Evolutionary conservation across 2,329 filamentous ascomycete genomes (phyloP), one percentile per base, ranked within the genome.

Genomic region (Graphilbum fragrans): DNA sequence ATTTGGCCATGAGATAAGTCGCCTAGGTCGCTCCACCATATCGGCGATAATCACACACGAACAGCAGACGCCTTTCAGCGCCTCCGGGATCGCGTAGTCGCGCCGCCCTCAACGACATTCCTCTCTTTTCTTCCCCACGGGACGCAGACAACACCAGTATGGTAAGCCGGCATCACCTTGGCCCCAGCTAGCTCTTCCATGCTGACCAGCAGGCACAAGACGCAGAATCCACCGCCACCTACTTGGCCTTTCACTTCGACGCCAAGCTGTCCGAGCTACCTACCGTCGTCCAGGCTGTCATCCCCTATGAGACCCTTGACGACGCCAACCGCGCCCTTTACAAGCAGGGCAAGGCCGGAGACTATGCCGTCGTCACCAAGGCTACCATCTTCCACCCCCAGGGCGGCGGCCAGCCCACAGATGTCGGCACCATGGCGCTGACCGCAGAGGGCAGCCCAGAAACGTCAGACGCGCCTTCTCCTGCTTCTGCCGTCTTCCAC

Each of bases 301-400:
- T 59, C 2, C 62, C 71, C 0, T 67, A 77, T 45, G 51, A 62
- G 1, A 54, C 59, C 2, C 64, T 82, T 1, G 64, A 72, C 3
- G 61, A 69, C 27, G 57, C 62, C 25, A 72, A 74, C 42, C 67
- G 62, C 39, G 53, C 59, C 7, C 67, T 83, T 10, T 78, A 78
- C 63, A 82, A 82, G 53, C 59, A 70, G 12, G 66, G 61, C 5
- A 54, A 54, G 9, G 64, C 70, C 5, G 55, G 66, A 2, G 66
- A 74, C 49, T 66, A 69, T 51, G 69, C 77, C n/a, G 56, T 84
- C 18, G 65, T 75, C 6, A 81, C 77, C 0, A 63, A 72, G 2
- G 59, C 71, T 37, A 86, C 82, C n/a, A 78, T 86, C 46, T 86
- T 86, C 58, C 78, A 86, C 47, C 75, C 79, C 0, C 82, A 86